These are phyloP conservation scores for Cucumis hystrix DNA, from an alignment of 306 rosid genomes.

Conservation along the genomic window DNA sequence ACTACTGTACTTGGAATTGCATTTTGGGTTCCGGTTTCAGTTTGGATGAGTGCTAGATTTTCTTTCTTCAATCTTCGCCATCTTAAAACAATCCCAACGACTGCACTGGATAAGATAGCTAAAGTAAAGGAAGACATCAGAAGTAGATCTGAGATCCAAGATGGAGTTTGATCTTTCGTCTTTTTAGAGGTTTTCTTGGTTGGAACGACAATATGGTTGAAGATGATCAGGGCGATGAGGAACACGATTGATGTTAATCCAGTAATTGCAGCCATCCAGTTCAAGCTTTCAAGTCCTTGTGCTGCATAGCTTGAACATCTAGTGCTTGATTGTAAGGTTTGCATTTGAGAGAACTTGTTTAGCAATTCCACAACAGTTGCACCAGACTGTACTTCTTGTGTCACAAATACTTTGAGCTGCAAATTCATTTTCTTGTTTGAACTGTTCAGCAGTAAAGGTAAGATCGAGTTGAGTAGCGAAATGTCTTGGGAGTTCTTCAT, in stretches of 20 bases:
- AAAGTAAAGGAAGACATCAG: conserved; percentile 40
- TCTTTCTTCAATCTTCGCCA: conserved; percentile 53
- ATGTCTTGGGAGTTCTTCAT: conserved; percentile 52
- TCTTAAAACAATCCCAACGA: conserved; percentile 36
- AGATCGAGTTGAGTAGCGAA: conserved; percentile 43
- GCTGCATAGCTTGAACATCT: conserved; percentile 29
- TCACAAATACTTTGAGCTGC: conserved; percentile 51
- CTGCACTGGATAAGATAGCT: conserved; percentile 29
- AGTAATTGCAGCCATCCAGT: conserved; percentile 47
- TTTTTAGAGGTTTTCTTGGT: conserved; percentile 20
- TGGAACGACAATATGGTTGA: conserved; percentile 45
- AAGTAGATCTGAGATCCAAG: conserved; percentile 53
- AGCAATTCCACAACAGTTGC: conserved; percentile 30
- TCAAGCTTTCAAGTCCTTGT: conserved; percentile 46
- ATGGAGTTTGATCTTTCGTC: conserved; percentile 37
- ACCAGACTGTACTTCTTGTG: conserved; percentile 48
- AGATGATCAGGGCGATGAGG: conserved; percentile 28
- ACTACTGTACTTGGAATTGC: conserved; percentile 28
- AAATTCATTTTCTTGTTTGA: conserved; percentile 26
- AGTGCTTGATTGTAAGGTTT: conserved; percentile 32
- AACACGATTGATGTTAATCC: conserved; percentile 44
- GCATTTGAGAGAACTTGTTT: conserved; percentile 24
- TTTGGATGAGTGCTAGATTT: conserved; percentile 11
- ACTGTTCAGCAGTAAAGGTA: conserved; percentile 35
- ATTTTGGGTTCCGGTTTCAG: conserved; percentile 22